Base-by-base conservation (phyloP, 2,329 filamentous ascomycete genomes). In the Pseudogymnoascus sp. region DNA sequence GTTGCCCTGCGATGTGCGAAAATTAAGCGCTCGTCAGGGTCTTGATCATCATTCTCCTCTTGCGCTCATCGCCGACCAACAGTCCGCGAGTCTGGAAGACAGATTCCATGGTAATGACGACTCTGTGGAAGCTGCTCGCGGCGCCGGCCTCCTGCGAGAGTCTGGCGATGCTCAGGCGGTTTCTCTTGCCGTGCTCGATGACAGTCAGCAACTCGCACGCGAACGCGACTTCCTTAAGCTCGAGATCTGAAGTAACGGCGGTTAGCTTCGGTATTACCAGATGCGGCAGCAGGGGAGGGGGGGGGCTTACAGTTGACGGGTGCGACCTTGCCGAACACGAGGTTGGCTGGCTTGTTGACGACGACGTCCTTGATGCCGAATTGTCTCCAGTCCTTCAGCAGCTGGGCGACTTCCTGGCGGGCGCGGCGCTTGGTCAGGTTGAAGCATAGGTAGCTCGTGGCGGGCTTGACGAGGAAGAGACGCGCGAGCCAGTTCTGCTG, bases 71-170 rank as follows among this genome's bases (percentile, higher is more conserved):
- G 39, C 83, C 78, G 26, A 96, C 85, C 31, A 96, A 76, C 69
- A 93, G 77, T 26, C 81, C 80, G 29, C 87, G 84, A 65, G 79
- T 79, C 67, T 80, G 81, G 73, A 96, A 86, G 14, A 91, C 83
- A 18, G 83, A 80, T 68, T 87, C 83, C 69, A 97, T 80, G 2
- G 89, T 88, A 65, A 92, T 88, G 26, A 96, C 84, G 8, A 96
- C 89, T 71, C 86, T 87, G 73, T 91, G 84, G 77, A 97, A 96
- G 69, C 89, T 95, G 70, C 89, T 95, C 39, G 91, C 92, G 1
- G 93, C 93, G n/a, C 93, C 95, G 64, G 87, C 87, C 72, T 95
- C 91, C 72, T 97, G 93, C 1, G 90, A 93, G 74, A 97, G 91
- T 37, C 91, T 88, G 31, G 90, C 86, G 67, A 97, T 86, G 73